Conservation (phyloP, 768 basidiomycete genomes). For the Inosperma sp. region DNA sequence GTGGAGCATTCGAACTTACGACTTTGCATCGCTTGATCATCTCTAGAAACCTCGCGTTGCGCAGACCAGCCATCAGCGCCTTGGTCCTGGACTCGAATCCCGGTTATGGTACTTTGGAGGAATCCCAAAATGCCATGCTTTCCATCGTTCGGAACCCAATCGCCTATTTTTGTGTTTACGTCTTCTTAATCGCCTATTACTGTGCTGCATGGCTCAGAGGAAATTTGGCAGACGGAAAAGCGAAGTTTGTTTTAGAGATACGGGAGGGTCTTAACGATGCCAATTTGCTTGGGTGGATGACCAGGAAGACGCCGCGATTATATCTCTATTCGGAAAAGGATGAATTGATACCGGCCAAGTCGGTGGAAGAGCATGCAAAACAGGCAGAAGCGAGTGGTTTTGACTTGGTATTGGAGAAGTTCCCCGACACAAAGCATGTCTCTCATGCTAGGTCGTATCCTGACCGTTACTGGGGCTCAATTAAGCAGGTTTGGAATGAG, state of each 20-base stretch:
- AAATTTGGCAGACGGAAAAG: slow-evolving; percentile 22
- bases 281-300: slow-evolving; percentile 36
- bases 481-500: slow-evolving; percentile 35
- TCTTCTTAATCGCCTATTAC: slow-evolving; percentile 29
- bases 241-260: slow-evolving; percentile 23
- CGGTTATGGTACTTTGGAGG: slow-evolving; percentile 29
- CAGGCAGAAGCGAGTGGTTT: slow-evolving; percentile 30
- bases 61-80: slow-evolving; percentile 22
- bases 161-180: slow-evolving; percentile 13
- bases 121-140: background rate
- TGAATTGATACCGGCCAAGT: slow-evolving; percentile 32
- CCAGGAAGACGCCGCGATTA: slow-evolving; percentile 36
- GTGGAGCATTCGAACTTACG: slow-evolving; percentile 37
- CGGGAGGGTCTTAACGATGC: slow-evolving; percentile 25
- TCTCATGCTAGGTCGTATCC: slow-evolving; percentile 43
- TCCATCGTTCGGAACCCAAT: slow-evolving; percentile 26
- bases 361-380: slow-evolving; percentile 35
- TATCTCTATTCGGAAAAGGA: slow-evolving; percentile 45
- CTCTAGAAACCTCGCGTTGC: slow-evolving; percentile 9
- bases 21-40: slow-evolving; percentile 33
- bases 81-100: slow-evolving; percentile 46
- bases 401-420: slow-evolving; percentile 33
- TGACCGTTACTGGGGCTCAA: slow-evolving; percentile 40
- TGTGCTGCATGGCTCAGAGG: slow-evolving; percentile 16
- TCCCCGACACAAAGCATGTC: slow-evolving; percentile 41